Conservation (phyloP, 148 eudicot species). For the Rhododendron vialii region DNA sequence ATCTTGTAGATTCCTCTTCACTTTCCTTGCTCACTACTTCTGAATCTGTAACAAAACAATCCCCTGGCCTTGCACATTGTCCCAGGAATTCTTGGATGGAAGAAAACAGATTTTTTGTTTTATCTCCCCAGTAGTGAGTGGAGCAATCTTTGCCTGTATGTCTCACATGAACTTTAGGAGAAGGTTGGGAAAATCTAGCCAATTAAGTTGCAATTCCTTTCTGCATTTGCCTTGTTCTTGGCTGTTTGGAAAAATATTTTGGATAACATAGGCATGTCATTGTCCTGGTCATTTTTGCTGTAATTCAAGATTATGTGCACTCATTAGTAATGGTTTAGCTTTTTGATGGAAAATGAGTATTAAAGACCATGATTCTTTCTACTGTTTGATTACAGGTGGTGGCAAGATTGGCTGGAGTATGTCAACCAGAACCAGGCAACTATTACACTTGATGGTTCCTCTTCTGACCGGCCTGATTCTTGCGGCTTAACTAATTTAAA, state of each 20-base stretch:
- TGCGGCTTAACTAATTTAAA: constrained; percentile 29
- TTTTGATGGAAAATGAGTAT: not conserved
- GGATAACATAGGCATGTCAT: not conserved
- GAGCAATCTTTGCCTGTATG: not conserved
- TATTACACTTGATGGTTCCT: constrained; percentile 42
- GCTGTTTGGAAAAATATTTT: not conserved
- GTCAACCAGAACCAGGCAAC: constrained; percentile 55
- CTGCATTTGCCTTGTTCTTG: not conserved
- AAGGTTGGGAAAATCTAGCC: not conserved
- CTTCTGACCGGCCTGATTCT: constrained; percentile 38
- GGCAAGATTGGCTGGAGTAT: constrained; percentile 87
- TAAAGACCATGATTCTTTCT: not conserved
- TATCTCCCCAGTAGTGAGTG: not conserved
- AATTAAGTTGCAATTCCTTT: not conserved
- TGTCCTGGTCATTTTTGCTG: not conserved
- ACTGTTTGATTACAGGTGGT: constrained; percentile 59
- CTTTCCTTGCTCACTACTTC: not conserved
- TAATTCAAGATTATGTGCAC: not conserved
- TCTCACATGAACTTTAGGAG: not conserved
- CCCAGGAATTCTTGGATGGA: not conserved
- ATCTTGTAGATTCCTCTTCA: not conserved
- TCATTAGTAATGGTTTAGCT: not conserved
- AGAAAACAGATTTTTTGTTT: not conserved
- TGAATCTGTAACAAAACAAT: not conserved
- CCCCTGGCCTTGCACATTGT: not conserved